phyloP scores from a whole-genome alignment of 192 early-diverging fungal genomes.

The Coemansia erecta region DNA sequence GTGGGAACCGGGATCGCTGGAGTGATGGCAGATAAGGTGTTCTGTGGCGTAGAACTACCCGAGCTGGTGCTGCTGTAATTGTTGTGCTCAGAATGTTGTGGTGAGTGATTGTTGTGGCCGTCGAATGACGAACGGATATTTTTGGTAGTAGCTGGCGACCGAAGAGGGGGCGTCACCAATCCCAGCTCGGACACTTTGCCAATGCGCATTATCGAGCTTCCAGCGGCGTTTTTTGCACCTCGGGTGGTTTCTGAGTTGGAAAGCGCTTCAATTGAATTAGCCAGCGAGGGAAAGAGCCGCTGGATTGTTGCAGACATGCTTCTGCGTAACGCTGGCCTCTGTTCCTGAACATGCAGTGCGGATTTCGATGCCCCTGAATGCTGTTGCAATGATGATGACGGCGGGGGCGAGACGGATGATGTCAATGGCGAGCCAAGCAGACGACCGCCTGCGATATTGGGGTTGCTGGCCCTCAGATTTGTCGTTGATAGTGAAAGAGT shows the following conservation, averaged over 20 bases:
- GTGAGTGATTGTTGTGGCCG: background rate
- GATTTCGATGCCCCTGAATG: background rate
- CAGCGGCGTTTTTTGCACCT: background rate
- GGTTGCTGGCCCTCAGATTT: too few relatives aligned
- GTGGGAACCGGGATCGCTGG: background rate
- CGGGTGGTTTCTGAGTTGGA: background rate
- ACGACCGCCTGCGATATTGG: too few relatives aligned
- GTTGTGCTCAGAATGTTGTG: constrained; percentile 2
- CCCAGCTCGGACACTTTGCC: background rate
- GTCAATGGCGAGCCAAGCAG: constrained; percentile 7
- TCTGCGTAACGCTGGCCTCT: constrained; percentile 7
- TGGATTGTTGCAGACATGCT: constrained; percentile 30
- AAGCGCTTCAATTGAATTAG: constrained; percentile 10
- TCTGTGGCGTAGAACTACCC: constrained; percentile 3
- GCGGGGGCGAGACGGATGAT: background rate
- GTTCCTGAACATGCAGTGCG: background rate
- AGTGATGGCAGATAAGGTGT: too few relatives aligned
- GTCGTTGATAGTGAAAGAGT: background rate
- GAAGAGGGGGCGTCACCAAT: background rate
- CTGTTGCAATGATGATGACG: constrained; percentile 3
- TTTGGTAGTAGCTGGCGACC: background rate
- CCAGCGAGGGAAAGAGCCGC: constrained; percentile 39
- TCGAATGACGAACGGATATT: constrained; percentile 1
- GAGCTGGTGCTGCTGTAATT: background rate
- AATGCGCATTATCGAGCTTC: background rate